Evolutionary conservation across 169 alveolate genomes (phyloP), one percentile per base, ranked within the genome.

Genomic region (Theileria parva): DNA sequence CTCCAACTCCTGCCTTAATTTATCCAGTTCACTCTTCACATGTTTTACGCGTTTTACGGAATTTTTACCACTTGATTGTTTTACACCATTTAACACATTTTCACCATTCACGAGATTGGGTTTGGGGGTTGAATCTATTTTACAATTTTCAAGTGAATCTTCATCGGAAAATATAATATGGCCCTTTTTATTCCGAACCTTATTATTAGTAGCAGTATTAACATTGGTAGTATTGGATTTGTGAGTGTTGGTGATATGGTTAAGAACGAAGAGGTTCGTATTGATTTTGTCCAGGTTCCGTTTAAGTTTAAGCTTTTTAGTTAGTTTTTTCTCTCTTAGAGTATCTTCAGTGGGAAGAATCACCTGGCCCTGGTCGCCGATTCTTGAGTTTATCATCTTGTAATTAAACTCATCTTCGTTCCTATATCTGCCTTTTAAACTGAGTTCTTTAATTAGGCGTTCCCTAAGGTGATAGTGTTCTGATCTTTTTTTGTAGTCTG

Each of bases 351-450:
- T 57, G 13, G 67, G 74, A 27, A 83, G 69, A 13, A 83, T 76
- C 51, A 83, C 86, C 50, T 44, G 60, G 21, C 89, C 89, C 28
- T 83, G 86, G 11, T 74, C 87, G 15, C 81, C 83, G 23, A 83
- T 65, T 30, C 63, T 66, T 19, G 81, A 75, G 71, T 83, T 66
- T 32, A 77, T 69, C 89, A 83, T 83, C 57, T 77, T 83, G 53
- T 69, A 83, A 69, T 83, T 83, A 50, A 83, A 83, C 72, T 83
- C 89, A 28, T 83, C 86, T 32, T 75, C 86, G 21, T 83, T 83
- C 28, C 79, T 64, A 72, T 69, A 70, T 0, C 86, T 13, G 30
- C 86, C 51, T 51, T 83, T 83, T 17, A 51, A 80, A 8, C 77
- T 80, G n/a, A 83, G 77, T 50, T 77, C 86, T 7, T 59, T 25